phyloP scores from a whole-genome alignment of 2,329 filamentous ascomycete genomes.

The Lojkania enalia region DNA sequence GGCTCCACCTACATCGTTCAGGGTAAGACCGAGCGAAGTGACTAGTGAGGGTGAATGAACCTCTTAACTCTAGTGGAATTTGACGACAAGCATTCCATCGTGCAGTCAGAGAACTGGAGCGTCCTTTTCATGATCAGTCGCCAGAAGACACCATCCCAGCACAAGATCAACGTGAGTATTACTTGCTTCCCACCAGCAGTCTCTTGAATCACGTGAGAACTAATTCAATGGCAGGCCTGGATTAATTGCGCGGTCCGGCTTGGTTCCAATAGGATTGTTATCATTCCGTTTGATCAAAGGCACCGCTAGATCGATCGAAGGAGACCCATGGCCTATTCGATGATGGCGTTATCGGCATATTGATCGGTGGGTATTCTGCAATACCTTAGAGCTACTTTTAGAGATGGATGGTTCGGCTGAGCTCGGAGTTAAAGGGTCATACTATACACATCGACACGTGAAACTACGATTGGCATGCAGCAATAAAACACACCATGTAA shows the following conservation, averaged over 20 bases:
- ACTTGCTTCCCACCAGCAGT: too few relatives aligned
- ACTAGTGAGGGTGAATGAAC: not conserved
- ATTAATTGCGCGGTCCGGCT: not conserved
- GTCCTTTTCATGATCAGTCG: slow-evolving; percentile 34
- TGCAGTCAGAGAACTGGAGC: slow-evolving; percentile 34
- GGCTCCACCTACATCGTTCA: slow-evolving; percentile 39
- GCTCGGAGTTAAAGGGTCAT: too few relatives aligned
- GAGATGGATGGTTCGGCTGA: too few relatives aligned
- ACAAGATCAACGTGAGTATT: slow-evolving; percentile 26
- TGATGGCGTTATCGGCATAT: too few relatives aligned
- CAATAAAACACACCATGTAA: too few relatives aligned
- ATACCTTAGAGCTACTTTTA: too few relatives aligned
- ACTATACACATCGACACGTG: too few relatives aligned
- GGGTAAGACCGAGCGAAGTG: slow-evolving; percentile 16
- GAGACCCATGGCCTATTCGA: too few relatives aligned
- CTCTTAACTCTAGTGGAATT: slow-evolving; percentile 19
- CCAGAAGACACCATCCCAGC: slow-evolving; percentile 22
- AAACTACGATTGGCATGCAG: too few relatives aligned
- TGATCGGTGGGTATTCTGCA: too few relatives aligned
- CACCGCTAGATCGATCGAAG: not conserved
- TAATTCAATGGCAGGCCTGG: too few relatives aligned
- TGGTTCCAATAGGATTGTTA: not conserved
- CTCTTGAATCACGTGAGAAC: too few relatives aligned
- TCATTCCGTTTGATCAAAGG: not conserved
- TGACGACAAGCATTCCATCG: slow-evolving; percentile 29